These are phyloP conservation scores for Stemphylium beticola DNA, from an alignment of 2,329 filamentous ascomycete species.

Conservation along the genomic window DNA sequence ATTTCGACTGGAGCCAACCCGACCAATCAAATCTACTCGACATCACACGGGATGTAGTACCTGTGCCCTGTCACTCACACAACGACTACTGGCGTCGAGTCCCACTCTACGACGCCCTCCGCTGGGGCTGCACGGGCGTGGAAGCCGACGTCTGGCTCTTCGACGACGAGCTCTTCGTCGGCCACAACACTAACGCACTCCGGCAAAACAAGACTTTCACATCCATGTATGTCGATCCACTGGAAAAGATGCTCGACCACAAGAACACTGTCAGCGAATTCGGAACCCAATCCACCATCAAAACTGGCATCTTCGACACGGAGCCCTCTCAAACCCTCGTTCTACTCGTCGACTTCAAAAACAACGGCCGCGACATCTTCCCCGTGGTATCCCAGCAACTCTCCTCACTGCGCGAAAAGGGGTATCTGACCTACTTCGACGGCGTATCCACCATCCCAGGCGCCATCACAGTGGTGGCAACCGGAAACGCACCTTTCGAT, in stretches of 20 bases:
- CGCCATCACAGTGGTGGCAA: conserved; percentile 61
- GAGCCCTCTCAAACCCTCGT: conserved; percentile 57
- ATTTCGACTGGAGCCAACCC: conserved; percentile 52
- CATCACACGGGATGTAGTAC: conserved; percentile 57
- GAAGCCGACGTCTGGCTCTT: conserved; percentile 66
- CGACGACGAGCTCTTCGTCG: conserved; percentile 61
- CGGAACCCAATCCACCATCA: conserved; percentile 27
- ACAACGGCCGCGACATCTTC: conserved; percentile 44
- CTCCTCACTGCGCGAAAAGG: conserved; percentile 54
- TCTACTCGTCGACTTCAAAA: conserved; percentile 61
- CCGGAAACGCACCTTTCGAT: conserved; percentile 60
- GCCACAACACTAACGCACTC: conserved; percentile 58
- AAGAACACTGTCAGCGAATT: conserved; percentile 55
- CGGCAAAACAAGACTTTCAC: conserved; percentile 56
- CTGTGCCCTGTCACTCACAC: conserved; percentile 62
- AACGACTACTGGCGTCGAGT: conserved; percentile 65
- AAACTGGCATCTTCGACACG: conserved; percentile 59
- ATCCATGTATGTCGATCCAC: conserved; percentile 60
- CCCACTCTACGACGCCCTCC: conserved; percentile 62
- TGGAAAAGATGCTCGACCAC: conserved; percentile 56
- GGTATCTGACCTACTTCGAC: conserved; percentile 60
- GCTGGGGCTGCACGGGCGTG: conserved; percentile 61
- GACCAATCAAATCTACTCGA: conserved; percentile 53
- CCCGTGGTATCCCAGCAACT: conserved; percentile 52
- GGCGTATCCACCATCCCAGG: conserved; percentile 50